Conservation (phyloP, 345 rosid species). For the Melastoma malabathricum region DNA sequence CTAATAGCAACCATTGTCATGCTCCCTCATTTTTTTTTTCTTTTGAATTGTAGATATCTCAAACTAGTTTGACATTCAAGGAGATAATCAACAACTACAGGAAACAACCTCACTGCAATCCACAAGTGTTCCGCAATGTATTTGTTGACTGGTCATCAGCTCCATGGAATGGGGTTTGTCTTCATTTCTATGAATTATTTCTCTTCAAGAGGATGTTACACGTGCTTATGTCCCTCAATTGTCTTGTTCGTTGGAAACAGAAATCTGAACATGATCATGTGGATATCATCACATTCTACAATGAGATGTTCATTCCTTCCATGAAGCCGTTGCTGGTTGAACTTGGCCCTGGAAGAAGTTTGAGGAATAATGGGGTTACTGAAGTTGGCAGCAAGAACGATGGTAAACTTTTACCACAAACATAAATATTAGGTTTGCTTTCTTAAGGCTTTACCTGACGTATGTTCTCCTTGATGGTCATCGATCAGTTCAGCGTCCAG, state of each 20-base stretch:
- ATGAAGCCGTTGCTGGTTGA: slow-evolving; percentile 80
- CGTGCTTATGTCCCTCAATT: slow-evolving; percentile 6
- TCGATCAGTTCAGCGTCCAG: slow-evolving; percentile 60
- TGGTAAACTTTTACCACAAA: slow-evolving; percentile 23
- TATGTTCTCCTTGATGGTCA: slow-evolving; percentile 7
- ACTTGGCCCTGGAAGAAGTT: slow-evolving; percentile 45
- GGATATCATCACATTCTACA: slow-evolving; percentile 87
- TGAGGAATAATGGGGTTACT: slow-evolving; percentile 24
- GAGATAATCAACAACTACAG: slow-evolving; percentile 75
- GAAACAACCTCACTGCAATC: slow-evolving; percentile 96
- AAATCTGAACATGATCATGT: slow-evolving; percentile 74
- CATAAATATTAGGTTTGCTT: neutral
- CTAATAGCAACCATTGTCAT: slow-evolving; percentile 2
- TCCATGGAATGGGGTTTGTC: slow-evolving; percentile 46
- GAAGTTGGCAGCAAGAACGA: slow-evolving; percentile 44
- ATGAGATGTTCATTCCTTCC: slow-evolving; percentile 68
- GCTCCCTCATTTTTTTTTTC: slow-evolving; percentile 6
- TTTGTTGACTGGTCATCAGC: slow-evolving; percentile 57
- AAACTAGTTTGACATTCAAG: slow-evolving; percentile 61
- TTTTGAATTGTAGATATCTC: slow-evolving; percentile 59
- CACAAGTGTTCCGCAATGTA: slow-evolving; percentile 76
- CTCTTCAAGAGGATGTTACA: too few relatives aligned
- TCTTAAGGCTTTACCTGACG: neutral
- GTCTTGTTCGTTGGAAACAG: slow-evolving; percentile 30
- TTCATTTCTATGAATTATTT: neutral